Evolutionary conservation across 2,329 filamentous ascomycete species (phyloP), one percentile per base, ranked within the genome.

Genomic region (Aspergillus sp.): DNA sequence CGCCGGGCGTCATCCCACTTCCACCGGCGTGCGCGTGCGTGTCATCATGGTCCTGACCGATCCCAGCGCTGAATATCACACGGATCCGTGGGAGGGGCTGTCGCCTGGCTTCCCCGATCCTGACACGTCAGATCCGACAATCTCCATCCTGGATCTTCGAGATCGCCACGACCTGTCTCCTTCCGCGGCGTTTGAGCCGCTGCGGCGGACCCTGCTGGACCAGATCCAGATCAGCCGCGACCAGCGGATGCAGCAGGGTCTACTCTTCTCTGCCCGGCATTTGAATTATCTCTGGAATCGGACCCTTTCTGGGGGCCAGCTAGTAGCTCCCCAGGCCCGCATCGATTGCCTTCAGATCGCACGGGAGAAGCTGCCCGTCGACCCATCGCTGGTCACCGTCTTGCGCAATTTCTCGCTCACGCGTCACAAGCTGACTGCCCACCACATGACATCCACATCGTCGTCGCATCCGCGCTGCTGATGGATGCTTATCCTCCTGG

Each of bases 401-500:
- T 48, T 35, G 46, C 27, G n/a, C n/a, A 35, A 35, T 48, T 48
- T 35, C 46, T 48, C 31, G 45, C 45, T 35, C 11, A 47, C 27
- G 31, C 31, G 27, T 35, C 46, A 48, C 46, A 8, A 21, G 46
- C 46, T 48, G 3, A 19, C 46, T 48, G 17, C 27, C 46, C 31
- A 48, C 46, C 31, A 35, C n/a, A 35, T 48, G 31, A 35, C 14
- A 35, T 35, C 46, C 23, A 47, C 15, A 47, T 6, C 15, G 51
- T 61, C 43, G 27, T 65, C 15, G 60, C 62, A 35, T 62, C 62
- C 11, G 62, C 64, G 17, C 27, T 66, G 11, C 37, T 66, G 12
- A 62, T 65, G 57, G 52, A 66, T 49, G 61, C 64, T n/a, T 66
- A 66, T 19, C 62, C 64, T 8, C 64, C 64, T 35, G 53, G 35